Conservation (phyloP, 2,329 filamentous ascomycete species). For the Cladobotryum protrusum region DNA sequence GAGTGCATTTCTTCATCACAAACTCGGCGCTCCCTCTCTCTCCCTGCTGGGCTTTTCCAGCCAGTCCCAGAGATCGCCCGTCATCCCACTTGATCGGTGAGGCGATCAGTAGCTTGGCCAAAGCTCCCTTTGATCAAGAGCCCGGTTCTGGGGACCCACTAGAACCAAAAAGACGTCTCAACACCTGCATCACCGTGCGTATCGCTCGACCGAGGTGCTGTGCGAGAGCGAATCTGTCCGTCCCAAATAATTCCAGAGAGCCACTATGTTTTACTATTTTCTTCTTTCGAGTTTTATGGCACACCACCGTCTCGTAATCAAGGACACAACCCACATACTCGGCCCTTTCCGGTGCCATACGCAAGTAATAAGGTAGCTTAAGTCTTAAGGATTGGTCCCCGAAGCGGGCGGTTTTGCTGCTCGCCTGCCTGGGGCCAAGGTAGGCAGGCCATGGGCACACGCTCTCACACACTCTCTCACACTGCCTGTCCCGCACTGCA, state of each 20-base stretch:
- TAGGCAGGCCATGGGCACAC: no score
- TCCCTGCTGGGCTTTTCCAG: no score
- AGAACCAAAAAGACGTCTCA: slow-evolving; percentile 1
- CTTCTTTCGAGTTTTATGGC: no score
- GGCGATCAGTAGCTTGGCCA: slow-evolving; percentile 7
- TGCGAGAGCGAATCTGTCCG: no score
- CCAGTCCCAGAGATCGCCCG: slow-evolving; percentile 4
- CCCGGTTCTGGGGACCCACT: slow-evolving; percentile 3
- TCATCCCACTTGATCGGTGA: slow-evolving; percentile 10
- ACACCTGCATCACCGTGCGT: slow-evolving; percentile 7
- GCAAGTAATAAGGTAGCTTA: slow-evolving; percentile 4
- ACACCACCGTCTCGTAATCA: slow-evolving; percentile 6
- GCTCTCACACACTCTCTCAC: background rate
- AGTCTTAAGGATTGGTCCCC: slow-evolving; percentile 4
- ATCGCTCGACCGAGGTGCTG: no score
- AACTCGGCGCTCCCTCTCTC: no score
- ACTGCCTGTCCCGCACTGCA: background rate
- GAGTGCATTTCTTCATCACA: no score
- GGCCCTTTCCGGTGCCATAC: slow-evolving; percentile 12
- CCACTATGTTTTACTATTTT: no score
- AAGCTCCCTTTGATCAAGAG: slow-evolving; percentile 2
- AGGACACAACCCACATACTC: slow-evolving; percentile 5
- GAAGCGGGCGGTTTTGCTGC: slow-evolving; percentile 1
- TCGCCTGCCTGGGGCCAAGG: slow-evolving; percentile 1
- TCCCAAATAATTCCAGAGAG: no score